Evolutionary conservation across 2,329 filamentous ascomycete species (phyloP), one percentile per base, ranked within the genome.

Genomic region (Hirsutella thompsonii): DNA sequence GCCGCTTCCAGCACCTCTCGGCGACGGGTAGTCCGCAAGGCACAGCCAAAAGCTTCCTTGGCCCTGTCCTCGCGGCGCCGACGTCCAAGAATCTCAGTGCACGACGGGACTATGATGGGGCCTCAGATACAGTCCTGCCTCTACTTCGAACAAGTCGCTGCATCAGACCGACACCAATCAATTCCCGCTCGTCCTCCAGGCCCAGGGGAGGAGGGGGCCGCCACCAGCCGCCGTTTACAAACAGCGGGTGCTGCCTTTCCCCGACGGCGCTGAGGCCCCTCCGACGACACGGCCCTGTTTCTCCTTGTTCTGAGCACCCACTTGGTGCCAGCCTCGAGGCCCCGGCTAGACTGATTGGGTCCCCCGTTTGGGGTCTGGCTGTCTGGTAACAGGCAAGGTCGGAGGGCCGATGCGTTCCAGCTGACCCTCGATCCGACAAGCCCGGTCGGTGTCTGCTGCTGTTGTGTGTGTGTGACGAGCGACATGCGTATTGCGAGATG

Each of bases 201-300:
- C n/a, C n/a, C n/a, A n/a, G n/a, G n/a, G n/a, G n/a, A n/a, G n/a
- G 37, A 38, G 37, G 37, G 37, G 37, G 38, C 38, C 38, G 14
- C 38, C 38, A 34, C 32, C 32, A 34, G 6, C 23, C 32, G 30
- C 13, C 8, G 8, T n/a, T 14, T 16, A 33, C 32, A 4, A 18
- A 8, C 8, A 14, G 32, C 32, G 32, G 32, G n/a, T 20, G 39
- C 26, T 36, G 39, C 39, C 21, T 36, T 21, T 36, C 8, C 33
- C 39, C 26, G 39, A 36, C 39, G 37, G n/a, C 34, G 39, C 33
- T n/a, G 19, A 37, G 11, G 33, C 35, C 39, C 35, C 39, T 29
- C 37, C 36, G 36, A 38, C 20, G 20, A 18, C 32, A 20, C 14
- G n/a, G 36, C 29, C 36, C 36, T 42, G 46, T 44, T 43, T 44